Percentiles rank a stretch among this genome's conserved stretches.
These are phyloP conservation scores for Entomortierella lignicola DNA, from an alignment of 192 early-diverging fungal species.

Conservation along the genomic window DNA sequence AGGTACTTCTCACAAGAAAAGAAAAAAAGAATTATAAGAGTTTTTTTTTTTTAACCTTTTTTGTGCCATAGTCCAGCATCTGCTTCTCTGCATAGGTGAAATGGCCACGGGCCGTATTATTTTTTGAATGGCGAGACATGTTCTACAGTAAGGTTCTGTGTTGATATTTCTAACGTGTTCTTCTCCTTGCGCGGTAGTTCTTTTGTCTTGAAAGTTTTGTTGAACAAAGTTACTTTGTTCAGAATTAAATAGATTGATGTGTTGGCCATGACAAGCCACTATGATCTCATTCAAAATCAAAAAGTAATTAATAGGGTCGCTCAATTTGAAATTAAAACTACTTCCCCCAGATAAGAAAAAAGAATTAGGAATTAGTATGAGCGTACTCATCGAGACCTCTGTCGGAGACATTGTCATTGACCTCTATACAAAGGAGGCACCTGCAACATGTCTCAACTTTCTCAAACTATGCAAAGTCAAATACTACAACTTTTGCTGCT, in stretches of 20 bases:
- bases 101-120: constrained; percentile 89
- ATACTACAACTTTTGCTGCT: constrained; percentile 85
- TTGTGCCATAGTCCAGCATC: constrained; percentile 91
- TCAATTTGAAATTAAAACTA: too few species aligned
- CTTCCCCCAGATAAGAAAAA: not conserved
- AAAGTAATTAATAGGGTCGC: too few species aligned
- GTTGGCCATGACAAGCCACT: too few species aligned
- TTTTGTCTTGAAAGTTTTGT: not conserved
- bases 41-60: too few species aligned
- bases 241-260: too few species aligned
- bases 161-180: not conserved
- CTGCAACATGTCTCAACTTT: constrained; percentile 80
- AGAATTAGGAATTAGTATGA: constrained; percentile 23
- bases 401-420: constrained; percentile 92
- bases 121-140: constrained; percentile 94
- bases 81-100: constrained; percentile 93
- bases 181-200: not conserved
- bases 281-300: too few species aligned
- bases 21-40: too few species aligned
- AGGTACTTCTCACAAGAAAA: too few species aligned
- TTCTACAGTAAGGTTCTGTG: not conserved
- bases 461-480: constrained; percentile 92
- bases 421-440: constrained; percentile 79
- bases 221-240: too few species aligned
- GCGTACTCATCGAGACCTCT: constrained; percentile 90